Evolutionary conservation across 345 rosid genomes (phyloP).

Genomic region (Hibiscus tridactylites): DNA sequence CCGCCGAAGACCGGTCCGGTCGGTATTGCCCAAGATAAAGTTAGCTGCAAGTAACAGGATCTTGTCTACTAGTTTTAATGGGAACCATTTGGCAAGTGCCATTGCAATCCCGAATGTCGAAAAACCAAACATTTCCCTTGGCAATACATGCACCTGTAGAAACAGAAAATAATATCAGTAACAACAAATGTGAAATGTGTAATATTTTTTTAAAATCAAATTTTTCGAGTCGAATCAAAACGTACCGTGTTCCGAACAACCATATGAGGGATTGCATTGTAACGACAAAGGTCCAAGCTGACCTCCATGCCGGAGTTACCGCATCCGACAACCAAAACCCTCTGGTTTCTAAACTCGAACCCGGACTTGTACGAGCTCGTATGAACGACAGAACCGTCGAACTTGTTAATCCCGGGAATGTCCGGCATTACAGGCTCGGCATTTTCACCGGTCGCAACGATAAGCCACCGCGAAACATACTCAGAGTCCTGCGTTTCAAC

Average conservation of each 20-base stretch:
- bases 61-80: slow-evolving; percentile 59
- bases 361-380: slow-evolving; percentile 66
- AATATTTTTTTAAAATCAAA: no score
- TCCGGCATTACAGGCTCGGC: slow-evolving; percentile 74
- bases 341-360: slow-evolving; percentile 31
- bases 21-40: slow-evolving; percentile 56
- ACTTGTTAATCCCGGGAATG: slow-evolving; percentile 42
- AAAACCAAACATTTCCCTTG: slow-evolving; percentile 73
- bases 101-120: slow-evolving; percentile 81
- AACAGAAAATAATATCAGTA: neutral
- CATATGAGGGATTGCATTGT: slow-evolving; percentile 55
- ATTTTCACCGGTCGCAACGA: slow-evolving; percentile 82
- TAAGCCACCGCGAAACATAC: slow-evolving; percentile 57
- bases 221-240: neutral
- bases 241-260: slow-evolving; percentile 60
- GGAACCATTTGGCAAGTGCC: slow-evolving; percentile 73
- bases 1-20: slow-evolving; percentile 62
- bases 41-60: slow-evolving; percentile 43
- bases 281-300: slow-evolving; percentile 63
- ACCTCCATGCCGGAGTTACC: slow-evolving; percentile 97
- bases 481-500: slow-evolving; percentile 45
- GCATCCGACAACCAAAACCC: slow-evolving; percentile 73
- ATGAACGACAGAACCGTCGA: slow-evolving; percentile 45
- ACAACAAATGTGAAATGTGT: neutral
- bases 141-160: slow-evolving; percentile 78